Evolutionary conservation across 768 basidiomycete species (phyloP).

Genomic region (Glaciozyma antarctica): DNA sequence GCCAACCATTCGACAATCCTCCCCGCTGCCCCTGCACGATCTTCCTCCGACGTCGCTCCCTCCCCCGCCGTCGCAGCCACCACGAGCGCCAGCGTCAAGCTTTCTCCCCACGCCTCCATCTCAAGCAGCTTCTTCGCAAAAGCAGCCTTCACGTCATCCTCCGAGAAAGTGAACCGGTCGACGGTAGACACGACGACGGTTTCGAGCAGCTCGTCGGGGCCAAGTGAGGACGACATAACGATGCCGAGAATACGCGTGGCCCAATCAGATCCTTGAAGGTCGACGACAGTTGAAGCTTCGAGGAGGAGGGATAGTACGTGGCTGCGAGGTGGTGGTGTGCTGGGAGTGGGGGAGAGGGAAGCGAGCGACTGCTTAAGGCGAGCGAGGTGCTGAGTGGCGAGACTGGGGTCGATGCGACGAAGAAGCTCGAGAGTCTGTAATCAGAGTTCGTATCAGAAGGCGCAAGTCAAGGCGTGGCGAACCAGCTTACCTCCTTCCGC

Average conservation of each 20-base stretch:
- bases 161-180: neutral
- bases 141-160: no score
- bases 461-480: neutral
- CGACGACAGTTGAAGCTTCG: neutral
- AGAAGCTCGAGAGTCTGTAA: slow-evolving; percentile 3
- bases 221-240: neutral
- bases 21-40: neutral
- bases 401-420: neutral
- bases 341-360: neutral
- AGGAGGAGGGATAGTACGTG: neutral
- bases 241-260: neutral
- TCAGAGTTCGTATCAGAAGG: neutral
- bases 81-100: slow-evolving; percentile 2
- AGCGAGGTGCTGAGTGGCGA: slow-evolving; percentile 6
- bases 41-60: neutral
- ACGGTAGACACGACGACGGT: slow-evolving; percentile 5
- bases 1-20: neutral
- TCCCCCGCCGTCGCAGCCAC: slow-evolving; percentile 8
- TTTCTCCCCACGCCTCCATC: neutral
- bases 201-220: neutral
- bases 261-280: neutral
- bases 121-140: slow-evolving; percentile 4
- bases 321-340: neutral
- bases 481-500: neutral
- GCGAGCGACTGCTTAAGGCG: neutral